phyloP scores from a whole-genome alignment of 306 rosid genomes.

The Datisca glomerata region DNA sequence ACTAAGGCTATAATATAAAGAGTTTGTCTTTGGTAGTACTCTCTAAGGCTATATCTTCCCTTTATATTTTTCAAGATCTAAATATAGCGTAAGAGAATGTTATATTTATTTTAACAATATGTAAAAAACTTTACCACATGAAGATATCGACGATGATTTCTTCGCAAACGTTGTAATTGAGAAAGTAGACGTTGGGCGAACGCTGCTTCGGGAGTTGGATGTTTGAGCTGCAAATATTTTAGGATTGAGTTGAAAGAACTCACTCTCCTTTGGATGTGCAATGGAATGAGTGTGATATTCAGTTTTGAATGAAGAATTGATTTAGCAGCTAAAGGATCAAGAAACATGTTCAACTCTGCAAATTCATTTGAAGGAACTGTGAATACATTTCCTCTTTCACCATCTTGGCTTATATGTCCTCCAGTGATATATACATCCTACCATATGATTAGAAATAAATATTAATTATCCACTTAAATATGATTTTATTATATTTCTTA shows the following conservation, averaged over 20 bases:
- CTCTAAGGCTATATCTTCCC: too few relatives aligned
- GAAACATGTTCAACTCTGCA: constrained; percentile 84
- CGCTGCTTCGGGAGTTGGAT: constrained; percentile 50
- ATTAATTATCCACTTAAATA: too few relatives aligned
- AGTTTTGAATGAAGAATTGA: constrained; percentile 44
- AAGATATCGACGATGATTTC: constrained; percentile 36
- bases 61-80: too few relatives aligned
- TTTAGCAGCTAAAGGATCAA: constrained; percentile 81
- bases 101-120: not conserved
- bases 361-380: constrained; percentile 52
- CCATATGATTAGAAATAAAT: too few relatives aligned
- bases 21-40: too few relatives aligned
- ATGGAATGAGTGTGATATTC: constrained; percentile 65
- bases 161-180: constrained; percentile 37
- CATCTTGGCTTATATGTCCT: constrained; percentile 45
- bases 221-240: constrained; percentile 9
- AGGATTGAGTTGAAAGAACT: constrained; percentile 30
- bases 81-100: not conserved
- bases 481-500: too few relatives aligned
- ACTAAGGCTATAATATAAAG: too few relatives aligned
- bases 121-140: constrained; percentile 52
- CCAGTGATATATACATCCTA: constrained; percentile 79
- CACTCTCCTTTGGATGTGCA: constrained; percentile 38
- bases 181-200: constrained; percentile 34
- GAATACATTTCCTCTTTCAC: constrained; percentile 66